Base-by-base conservation (phyloP, 495 filamentous ascomycete genomes). In the Penicillium bialowiezense region DNA sequence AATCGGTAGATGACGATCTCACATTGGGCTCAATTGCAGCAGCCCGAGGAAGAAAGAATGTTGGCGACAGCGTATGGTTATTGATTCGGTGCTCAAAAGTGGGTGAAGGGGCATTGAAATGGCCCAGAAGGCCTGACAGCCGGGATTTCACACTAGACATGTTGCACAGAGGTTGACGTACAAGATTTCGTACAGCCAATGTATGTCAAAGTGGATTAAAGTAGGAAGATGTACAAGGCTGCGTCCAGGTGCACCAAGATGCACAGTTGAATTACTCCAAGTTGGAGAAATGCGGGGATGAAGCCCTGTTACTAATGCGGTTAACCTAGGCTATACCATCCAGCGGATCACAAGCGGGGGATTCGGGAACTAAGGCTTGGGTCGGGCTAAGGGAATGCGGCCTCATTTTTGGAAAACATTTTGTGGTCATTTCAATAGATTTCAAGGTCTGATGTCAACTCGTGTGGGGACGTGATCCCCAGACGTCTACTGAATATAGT, bases 1-100 rank as follows among this genome's bases (percentile, higher is more conserved):
- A 26, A 0, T n/a, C n/a, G 35, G 20, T 42, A 20, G 1, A 13
- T 21, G 26, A 2, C 10, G 19, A 7, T 60, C 78, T 47, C 61
- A 86, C 91, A 59, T 91, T 76, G 19, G 93, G 93, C 65, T 98
- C 93, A 55, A 98, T 91, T 31, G 78, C 74, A 4, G 92, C 93
- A 21, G 93, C 93, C 42, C 92, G 83, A 26, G 86, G 86, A 12
- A 98, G 79, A 64, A 96, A 97, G 68, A 81, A 83, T 2, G 95
- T 98, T 0, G 93, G 93, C 1, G 89, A 90, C 14, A 98, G 81
- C 9, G 85, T 81, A 62, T 93, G 88, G 54, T 88, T 74, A 72
- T 96, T 82, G 60, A 81, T 63, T 18, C 59, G 72, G 55, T 84
- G 81, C 19, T 78, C 57, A 37, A 55, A 67, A 7, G 65, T 63